A percentile compares a stretch with the other conserved stretches of the same genome.
phyloP scores from a whole-genome alignment of 768 basidiomycete genomes.

The Steccherinum ochraceum region DNA sequence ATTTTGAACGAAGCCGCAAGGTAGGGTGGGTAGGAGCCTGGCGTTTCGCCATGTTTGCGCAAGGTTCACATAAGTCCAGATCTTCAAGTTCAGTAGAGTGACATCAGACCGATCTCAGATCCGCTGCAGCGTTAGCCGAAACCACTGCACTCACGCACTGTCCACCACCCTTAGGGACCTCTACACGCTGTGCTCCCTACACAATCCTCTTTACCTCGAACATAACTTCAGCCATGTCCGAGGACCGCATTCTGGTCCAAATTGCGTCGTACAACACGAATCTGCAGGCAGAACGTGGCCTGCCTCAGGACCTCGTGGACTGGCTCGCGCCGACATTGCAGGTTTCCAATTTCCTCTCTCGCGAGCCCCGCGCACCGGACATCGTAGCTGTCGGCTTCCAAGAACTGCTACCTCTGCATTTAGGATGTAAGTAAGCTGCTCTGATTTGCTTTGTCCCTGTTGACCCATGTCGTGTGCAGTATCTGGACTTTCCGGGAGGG shows the following conservation, averaged over 20 bases:
- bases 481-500: conserved; percentile 64
- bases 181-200: too few relatives aligned
- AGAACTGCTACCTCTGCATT: conserved; percentile 85
- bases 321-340: conserved; percentile 85
- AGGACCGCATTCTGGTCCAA: conserved; percentile 52
- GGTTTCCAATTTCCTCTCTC: conserved; percentile 66
- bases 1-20: too few relatives aligned
- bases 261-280: conserved; percentile 91
- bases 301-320: conserved; percentile 84
- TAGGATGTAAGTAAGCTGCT: conserved; percentile 75
- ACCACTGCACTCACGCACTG: too few relatives aligned
- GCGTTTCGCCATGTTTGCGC: too few relatives aligned
- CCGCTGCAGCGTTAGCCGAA: too few relatives aligned
- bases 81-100: too few relatives aligned
- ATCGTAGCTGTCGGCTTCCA: conserved; percentile 91
- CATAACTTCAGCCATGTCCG: conserved; percentile 3
- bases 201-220: neutral
- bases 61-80: too few relatives aligned
- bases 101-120: too few relatives aligned
- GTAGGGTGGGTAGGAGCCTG: too few relatives aligned
- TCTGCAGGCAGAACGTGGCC: conserved; percentile 64
- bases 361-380: conserved; percentile 65
- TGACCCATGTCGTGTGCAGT: conserved; percentile 56
- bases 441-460: too few relatives aligned
- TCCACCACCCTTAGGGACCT: too few relatives aligned